Evolutionary conservation across 495 filamentous ascomycete species (phyloP), one percentile per base, ranked within the genome.

Genomic region (Annulohypoxylon bovei): DNA sequence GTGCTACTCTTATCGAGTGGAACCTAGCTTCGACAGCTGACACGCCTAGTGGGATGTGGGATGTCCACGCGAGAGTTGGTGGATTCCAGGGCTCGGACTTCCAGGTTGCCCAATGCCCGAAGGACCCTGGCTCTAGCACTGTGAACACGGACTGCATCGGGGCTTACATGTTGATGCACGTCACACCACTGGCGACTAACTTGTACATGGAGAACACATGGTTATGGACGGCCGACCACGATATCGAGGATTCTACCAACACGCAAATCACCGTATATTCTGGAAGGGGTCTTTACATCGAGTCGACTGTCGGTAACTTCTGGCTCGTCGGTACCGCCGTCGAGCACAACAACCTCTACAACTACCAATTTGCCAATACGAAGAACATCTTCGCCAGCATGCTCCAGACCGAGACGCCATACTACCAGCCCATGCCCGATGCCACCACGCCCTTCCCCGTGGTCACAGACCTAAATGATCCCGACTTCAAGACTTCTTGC

Each of bases 171-270:
- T 83, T 93, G 9, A 83, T 98, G 68, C 93, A 96, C 72, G 81
- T 97, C 23, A 94, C 93, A 5, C 74, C 85, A 39, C 77, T 83
- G 25, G 92, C 87, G 1, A 87, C 85, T 42, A 79, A 79, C 37
- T 81, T 92, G 35, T 95, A 96, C 73, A 82, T 97, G 67, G 94
- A 97, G 82, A 97, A 98, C 80, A 88, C 87, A 50, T 98, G 94
- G 94, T 87, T 92, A 72, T 98, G 94, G 94, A 91, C 92, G 18
- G 89, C 94, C 3, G 95, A 98, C 76, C 95, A 98, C 79, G 93
- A 94, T 62, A 90, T 98, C 40, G 95, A 98, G 49, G 87, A 88
- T 55, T 60, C 81, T 2, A 70, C 67, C 22, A 84, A 88, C 65
- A 88, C 86, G 1, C 91, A 90, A 59, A 89, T 94, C 65, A 92